Evolutionary conservation across 2,329 filamentous ascomycete genomes (phyloP).

Genomic region (Lecanicillium sp.): DNA sequence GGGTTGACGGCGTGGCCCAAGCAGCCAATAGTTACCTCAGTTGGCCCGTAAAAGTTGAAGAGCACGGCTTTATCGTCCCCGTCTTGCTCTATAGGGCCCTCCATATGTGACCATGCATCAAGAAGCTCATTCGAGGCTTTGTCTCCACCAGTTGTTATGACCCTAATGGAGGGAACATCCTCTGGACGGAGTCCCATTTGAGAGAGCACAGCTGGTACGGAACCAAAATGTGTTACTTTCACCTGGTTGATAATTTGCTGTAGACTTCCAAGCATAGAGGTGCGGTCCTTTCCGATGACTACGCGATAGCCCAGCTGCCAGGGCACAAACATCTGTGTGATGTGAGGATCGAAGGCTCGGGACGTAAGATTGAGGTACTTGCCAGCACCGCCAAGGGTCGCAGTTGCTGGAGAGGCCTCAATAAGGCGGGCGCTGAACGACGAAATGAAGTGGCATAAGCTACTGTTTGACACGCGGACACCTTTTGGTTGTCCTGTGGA

Average conservation of each 20-base stretch:
- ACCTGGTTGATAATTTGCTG: conserved; percentile 35
- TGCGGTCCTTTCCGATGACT: conserved; percentile 1
- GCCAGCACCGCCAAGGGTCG: conserved; percentile 14
- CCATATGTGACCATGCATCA: conserved; percentile 53
- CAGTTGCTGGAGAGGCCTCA: conserved; percentile 10
- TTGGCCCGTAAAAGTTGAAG: conserved; percentile 43
- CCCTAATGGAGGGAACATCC: conserved; percentile 51
- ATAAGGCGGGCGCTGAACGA: conserved; percentile 3
- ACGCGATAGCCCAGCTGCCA: conserved; percentile 1
- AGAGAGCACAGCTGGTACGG: conserved; percentile 55
- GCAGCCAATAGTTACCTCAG: conserved; percentile 57
- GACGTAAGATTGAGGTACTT: conserved; percentile 17
- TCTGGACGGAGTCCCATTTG: conserved; percentile 42
- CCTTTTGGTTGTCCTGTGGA: conserved; percentile 60
- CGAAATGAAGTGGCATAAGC: conserved; percentile 21
- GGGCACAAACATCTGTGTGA: conserved; percentile 15
- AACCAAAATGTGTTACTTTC: conserved; percentile 54
- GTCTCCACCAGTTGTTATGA: conserved; percentile 60
- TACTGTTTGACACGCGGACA: conserved; percentile 53
- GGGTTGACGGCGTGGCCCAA: conserved; percentile 6
- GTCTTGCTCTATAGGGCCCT: no score
- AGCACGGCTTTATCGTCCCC: conserved; percentile 16
- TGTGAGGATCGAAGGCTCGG: conserved; percentile 17
- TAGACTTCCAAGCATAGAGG: conserved; percentile 21
- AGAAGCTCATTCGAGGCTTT: conserved; percentile 57